Evolutionary conservation across 2,329 filamentous ascomycete species (phyloP).

Genomic region (Hymenoscyphus infarciens): DNA sequence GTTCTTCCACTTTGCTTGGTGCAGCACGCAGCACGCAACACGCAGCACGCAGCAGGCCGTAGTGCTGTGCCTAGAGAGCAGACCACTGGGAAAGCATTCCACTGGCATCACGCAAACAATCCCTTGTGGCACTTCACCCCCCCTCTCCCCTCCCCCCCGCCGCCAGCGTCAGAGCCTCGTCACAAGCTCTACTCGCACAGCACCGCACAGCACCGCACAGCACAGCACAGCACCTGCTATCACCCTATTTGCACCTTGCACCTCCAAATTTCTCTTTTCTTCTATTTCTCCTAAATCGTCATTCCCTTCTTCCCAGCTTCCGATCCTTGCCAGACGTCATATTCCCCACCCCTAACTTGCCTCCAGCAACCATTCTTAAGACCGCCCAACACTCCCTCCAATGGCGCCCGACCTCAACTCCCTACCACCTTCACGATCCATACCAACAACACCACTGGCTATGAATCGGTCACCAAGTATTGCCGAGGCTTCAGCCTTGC

Average conservation of each 20-base stretch:
- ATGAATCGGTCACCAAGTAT: conserved; percentile 39
- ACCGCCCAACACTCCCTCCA: conserved; percentile 6
- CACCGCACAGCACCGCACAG: no score
- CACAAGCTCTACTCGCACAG: not conserved
- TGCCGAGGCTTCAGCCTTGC: conserved; percentile 28
- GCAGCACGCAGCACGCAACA: no score
- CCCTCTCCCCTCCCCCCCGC: no score
- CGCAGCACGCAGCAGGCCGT: not conserved
- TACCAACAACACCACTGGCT: conserved; percentile 35
- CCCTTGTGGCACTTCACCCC: not conserved
- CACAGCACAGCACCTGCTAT: not conserved
- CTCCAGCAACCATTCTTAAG: not conserved
- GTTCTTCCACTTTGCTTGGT: not conserved
- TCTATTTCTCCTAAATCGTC: not conserved
- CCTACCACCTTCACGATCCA: conserved; percentile 47
- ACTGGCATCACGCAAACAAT: not conserved
- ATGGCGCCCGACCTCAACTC: conserved; percentile 54
- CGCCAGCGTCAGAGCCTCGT: not conserved
- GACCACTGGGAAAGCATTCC: not conserved
- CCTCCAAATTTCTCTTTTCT: not conserved
- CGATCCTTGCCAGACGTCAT: not conserved
- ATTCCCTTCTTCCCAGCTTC: not conserved
- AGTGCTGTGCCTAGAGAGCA: no score
- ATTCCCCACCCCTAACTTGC: not conserved
- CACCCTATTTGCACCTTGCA: not conserved